Percentiles rank a stretch among this genome's conserved stretches.
phyloP scores from a whole-genome alignment of 2,329 filamentous ascomycete species.

The Fusarium sarcochroum region DNA sequence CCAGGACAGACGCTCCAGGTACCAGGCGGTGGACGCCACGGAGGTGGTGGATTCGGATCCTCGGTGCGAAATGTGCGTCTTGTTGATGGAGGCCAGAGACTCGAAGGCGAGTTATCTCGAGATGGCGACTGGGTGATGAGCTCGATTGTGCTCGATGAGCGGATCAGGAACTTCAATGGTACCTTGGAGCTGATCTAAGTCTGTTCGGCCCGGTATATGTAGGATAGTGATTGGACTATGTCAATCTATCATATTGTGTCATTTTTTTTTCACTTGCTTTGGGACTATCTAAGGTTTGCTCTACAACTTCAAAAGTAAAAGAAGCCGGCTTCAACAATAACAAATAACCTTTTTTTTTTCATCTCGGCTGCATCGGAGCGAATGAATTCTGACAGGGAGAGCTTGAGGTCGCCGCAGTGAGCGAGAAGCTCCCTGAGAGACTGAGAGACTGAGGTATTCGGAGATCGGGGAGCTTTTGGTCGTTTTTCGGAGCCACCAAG shows the following conservation, averaged over 20 bases:
- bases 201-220: background rate
- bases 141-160: slow-evolving; percentile 54
- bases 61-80: slow-evolving; percentile 56
- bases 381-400: no score
- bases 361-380: no score
- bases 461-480: no score
- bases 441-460: no score
- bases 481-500: no score
- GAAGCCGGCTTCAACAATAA: no score
- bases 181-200: slow-evolving; percentile 35
- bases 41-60: slow-evolving; percentile 50
- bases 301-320: no score
- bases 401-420: no score
- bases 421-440: no score
- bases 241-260: background rate
- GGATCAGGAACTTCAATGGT: slow-evolving; percentile 54
- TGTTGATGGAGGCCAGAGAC: slow-evolving; percentile 53
- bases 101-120: slow-evolving; percentile 53
- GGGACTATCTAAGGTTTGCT: no score
- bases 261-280: no score
- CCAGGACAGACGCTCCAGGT: slow-evolving; percentile 58
- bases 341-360: no score
- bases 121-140: slow-evolving; percentile 51
- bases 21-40: slow-evolving; percentile 46
- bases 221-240: background rate